Evolutionary conservation across 805 yeast genomes (phyloP), one percentile per base, ranked within the genome.

Genomic region (Candida rishiriensis): DNA sequence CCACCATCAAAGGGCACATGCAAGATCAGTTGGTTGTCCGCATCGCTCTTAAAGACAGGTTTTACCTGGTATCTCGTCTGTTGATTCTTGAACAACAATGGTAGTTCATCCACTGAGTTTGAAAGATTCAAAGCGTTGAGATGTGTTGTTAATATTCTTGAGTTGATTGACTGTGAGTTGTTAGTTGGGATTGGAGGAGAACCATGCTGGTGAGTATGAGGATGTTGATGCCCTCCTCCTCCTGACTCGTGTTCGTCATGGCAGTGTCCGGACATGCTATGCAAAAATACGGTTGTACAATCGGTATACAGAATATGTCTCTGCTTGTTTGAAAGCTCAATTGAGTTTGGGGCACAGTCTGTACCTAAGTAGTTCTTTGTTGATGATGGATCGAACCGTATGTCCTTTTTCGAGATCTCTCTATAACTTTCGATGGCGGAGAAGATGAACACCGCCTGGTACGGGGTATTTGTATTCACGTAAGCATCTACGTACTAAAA

Each of bases 21-120:
- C 29, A 91, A 52, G 29, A 90, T 75, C 52, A 90, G 51, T 60
- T 91, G 97, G 46, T 83, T 78, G 57, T 91, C 98, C 2, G 85
- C 80, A 60, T 90, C 97, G 1, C 63, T 78, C 67, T 38, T 81
- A 58, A 68, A 64, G 55, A 32, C 65, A 50, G 68, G 79, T 47
- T 48, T 70, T 10, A 77, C 51, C n/a, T 69, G 62, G 48, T 76
- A 79, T 54, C 76, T 76, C 7, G 71, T 68, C 1, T 71, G 75
- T 38, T 70, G 63, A 2, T 69, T 53, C 51, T 81, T 83, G 61
- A 90, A 76, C 16, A 88, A 66, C 41, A 68, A 61, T 17, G 55
- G 61, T 13, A 72, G 54, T 8, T 84, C 84, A 1, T 70, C 68
- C n/a, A 68, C 67, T 1, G 70, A 70, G 51, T 78, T 79, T 16